phyloP scores from a whole-genome alignment of 2,329 filamentous ascomycete species.

The Plectosphaerella plurivora region DNA sequence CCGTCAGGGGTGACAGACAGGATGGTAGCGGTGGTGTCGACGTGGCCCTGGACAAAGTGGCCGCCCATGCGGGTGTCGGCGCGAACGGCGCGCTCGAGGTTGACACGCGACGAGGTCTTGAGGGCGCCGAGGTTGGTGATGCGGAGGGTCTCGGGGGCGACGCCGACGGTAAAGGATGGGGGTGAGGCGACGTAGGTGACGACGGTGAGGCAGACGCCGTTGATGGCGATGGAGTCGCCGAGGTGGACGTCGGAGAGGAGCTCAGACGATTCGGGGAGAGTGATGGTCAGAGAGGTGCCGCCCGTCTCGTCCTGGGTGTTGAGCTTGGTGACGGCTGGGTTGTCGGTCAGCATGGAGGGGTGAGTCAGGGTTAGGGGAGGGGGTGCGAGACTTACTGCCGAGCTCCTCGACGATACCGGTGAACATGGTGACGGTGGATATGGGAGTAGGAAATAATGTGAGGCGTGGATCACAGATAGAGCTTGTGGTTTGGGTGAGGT shows the following conservation, averaged over 20 bases:
- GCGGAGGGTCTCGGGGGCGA: conserved; percentile 92
- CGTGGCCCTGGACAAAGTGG: conserved; percentile 96
- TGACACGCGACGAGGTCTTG: conserved; percentile 63
- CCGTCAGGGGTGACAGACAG: conserved; percentile 72
- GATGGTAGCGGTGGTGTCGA: conserved; percentile 83
- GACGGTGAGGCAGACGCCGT: conserved; percentile 93
- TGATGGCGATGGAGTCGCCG: conserved; percentile 92
- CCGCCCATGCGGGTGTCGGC: conserved; percentile 94
- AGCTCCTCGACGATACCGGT: conserved; percentile 92
- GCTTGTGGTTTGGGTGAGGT: too few relatives aligned
- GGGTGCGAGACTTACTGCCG: conserved; percentile 62
- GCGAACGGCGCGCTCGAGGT: conserved; percentile 89
- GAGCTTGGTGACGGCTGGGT: conserved; percentile 74
- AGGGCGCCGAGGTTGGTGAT: conserved; percentile 89
- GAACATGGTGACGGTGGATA: conserved; percentile 62
- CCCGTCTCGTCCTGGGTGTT: conserved; percentile 76
- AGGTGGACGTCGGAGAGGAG: conserved; percentile 80
- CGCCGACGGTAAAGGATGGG: conserved; percentile 78
- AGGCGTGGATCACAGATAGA: too few relatives aligned
- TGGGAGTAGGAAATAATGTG: too few relatives aligned
- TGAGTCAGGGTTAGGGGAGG: conserved; percentile 13
- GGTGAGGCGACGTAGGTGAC: conserved; percentile 44
- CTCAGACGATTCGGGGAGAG: conserved; percentile 57
- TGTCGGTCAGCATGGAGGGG: conserved; percentile 11
- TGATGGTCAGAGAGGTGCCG: conserved; percentile 87